These are phyloP conservation scores for Ceratobasidium sp. DNA, from an alignment of 1,284 basidiomycete species.

Conservation along the genomic window DNA sequence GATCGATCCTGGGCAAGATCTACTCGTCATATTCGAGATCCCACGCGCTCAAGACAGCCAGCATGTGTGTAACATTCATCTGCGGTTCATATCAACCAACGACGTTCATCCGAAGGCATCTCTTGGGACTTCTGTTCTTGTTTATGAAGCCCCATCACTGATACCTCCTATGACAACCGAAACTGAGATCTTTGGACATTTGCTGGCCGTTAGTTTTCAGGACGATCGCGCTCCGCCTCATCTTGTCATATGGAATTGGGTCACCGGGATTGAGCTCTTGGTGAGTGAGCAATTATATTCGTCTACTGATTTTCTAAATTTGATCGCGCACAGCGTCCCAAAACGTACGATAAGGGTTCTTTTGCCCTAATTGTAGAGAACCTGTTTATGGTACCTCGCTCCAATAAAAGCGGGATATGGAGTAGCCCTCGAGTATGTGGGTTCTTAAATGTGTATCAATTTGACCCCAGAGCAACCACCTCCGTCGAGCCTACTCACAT, in stretches of 20 bases:
- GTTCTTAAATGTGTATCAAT: conserved; percentile 1
- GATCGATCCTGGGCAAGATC: neutral
- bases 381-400: neutral
- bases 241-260: conserved; percentile 1
- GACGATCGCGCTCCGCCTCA: too few species aligned
- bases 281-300: neutral
- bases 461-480: neutral
- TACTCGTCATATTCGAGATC: conserved; percentile 2
- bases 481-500: neutral
- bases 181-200: too few species aligned
- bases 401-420: too few species aligned
- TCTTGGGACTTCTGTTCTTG: too few species aligned
- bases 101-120: neutral
- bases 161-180: too few species aligned
- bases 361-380: neutral
- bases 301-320: neutral
- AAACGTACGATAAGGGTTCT: neutral
- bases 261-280: neutral
- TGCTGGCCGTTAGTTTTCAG: too few species aligned
- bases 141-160: too few species aligned
- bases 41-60: too few species aligned
- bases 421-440: too few species aligned
- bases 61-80: neutral
- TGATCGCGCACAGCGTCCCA: neutral
- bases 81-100: neutral